phyloP scores from a whole-genome alignment of 2,329 filamentous ascomycete species.

The Calycina marina region DNA sequence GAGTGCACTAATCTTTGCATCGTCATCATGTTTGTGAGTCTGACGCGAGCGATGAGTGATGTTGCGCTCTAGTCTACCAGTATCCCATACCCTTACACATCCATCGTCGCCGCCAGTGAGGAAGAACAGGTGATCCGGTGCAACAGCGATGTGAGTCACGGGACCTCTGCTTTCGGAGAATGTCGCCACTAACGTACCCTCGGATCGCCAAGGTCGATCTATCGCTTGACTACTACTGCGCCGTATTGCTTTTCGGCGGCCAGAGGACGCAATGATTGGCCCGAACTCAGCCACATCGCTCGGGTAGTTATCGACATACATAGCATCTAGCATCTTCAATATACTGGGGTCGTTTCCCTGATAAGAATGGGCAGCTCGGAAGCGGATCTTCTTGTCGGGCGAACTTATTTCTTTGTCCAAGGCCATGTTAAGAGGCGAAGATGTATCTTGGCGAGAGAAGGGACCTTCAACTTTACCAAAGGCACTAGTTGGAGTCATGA shows the following conservation, averaged over 20 bases:
- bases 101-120: conserved; percentile 88
- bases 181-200: conserved; percentile 70
- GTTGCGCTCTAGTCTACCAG: conserved; percentile 77
- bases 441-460: conserved; percentile 21
- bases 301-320: conserved; percentile 62
- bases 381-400: conserved; percentile 28
- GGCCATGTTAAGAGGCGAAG: conserved; percentile 25
- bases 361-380: conserved; percentile 65
- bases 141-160: conserved; percentile 66
- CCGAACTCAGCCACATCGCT: conserved; percentile 59
- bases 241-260: conserved; percentile 34
- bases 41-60: conserved; percentile 77
- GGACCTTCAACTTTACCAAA: conserved; percentile 48
- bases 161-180: conserved; percentile 77
- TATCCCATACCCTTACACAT: conserved; percentile 85
- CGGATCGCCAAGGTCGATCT: conserved; percentile 64
- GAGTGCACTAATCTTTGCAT: conserved; percentile 61
- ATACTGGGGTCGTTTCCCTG: conserved; percentile 61
- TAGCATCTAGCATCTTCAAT: conserved; percentile 62
- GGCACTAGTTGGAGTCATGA: conserved; percentile 47
- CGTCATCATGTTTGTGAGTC: conserved; percentile 61
- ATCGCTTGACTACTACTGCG: conserved; percentile 16
- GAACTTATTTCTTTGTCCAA: conserved; percentile 23
- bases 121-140: conserved; percentile 90
- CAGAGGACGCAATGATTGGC: conserved; percentile 59